A percentile compares a stretch with the other conserved stretches of the same genome.
These are phyloP conservation scores for Rosa persica DNA, from an alignment of 306 rosid genomes.

Conservation along the genomic window DNA sequence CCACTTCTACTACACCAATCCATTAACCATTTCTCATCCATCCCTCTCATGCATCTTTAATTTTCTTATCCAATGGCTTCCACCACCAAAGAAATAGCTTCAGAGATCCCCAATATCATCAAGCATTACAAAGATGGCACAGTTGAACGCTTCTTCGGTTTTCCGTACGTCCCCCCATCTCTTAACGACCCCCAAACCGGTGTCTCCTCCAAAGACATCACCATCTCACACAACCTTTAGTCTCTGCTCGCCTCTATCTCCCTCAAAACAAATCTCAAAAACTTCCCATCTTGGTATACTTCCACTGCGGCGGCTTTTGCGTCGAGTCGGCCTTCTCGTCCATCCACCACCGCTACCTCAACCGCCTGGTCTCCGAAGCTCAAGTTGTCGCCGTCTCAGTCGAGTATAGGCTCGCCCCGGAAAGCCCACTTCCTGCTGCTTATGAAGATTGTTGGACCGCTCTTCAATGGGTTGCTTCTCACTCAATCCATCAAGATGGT, in stretches of 20 bases:
- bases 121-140: constrained; percentile 45
- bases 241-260: constrained; percentile 49
- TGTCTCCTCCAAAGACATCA: constrained; percentile 49
- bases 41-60: background rate
- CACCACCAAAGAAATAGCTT: constrained; percentile 38
- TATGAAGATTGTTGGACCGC: constrained; percentile 43
- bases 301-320: constrained; percentile 46
- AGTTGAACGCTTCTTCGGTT: constrained; percentile 35
- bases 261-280: constrained; percentile 23
- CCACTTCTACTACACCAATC: no score
- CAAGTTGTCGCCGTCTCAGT: constrained; percentile 45
- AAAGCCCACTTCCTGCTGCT: constrained; percentile 41
- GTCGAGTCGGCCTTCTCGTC: constrained; percentile 41
- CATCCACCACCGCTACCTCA: constrained; percentile 42
- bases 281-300: constrained; percentile 48
- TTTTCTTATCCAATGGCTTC: constrained; percentile 2
- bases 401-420: constrained; percentile 53
- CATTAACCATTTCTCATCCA: background rate
- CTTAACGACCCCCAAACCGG: constrained; percentile 37
- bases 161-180: constrained; percentile 36
- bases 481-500: background rate
- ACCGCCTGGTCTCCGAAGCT: constrained; percentile 38
- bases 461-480: constrained; percentile 50
- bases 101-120: constrained; percentile 31
- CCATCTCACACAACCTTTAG: constrained; percentile 35